Conservation (phyloP, 2,329 filamentous ascomycete species). For the Alternaria arbusti region DNA sequence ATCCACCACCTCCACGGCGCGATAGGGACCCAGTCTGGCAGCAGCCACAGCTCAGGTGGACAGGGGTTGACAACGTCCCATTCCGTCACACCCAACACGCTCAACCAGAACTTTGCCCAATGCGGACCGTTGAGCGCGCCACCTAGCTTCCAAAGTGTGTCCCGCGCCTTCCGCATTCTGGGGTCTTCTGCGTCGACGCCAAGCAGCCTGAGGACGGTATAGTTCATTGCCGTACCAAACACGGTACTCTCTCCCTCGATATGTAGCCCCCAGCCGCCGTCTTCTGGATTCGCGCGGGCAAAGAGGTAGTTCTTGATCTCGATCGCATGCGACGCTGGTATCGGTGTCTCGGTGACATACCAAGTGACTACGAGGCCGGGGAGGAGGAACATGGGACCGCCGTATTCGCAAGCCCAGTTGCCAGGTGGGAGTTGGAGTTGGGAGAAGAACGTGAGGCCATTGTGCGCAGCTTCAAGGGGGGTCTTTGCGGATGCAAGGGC, state of each 20-base stretch:
- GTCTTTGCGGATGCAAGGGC: conserved; percentile 72
- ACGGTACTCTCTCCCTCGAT: conserved; percentile 92
- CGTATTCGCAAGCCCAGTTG: conserved; percentile 97
- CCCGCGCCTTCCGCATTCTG: conserved; percentile 83
- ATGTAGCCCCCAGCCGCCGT: conserved; percentile 97
- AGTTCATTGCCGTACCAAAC: conserved; percentile 90
- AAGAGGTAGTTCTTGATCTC: conserved; percentile 95
- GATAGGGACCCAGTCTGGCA: conserved; percentile 89
- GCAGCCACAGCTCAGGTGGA: conserved; percentile 89
- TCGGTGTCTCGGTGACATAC: conserved; percentile 87
- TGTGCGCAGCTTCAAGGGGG: conserved; percentile 77
- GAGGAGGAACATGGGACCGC: conserved; percentile 94
- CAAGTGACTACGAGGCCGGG: conserved; percentile 84
- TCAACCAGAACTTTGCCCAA: conserved; percentile 97
- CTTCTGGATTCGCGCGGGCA: conserved; percentile 79
- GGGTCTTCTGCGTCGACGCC: conserved; percentile 85
- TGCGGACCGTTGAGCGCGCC: conserved; percentile 85
- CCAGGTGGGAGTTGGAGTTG: conserved; percentile 86
- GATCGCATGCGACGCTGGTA: conserved; percentile 77
- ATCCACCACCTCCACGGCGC: conserved; percentile 98
- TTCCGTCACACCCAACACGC: conserved; percentile 77
- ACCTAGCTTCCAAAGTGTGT: conserved; percentile 81
- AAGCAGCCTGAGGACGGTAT: conserved; percentile 78
- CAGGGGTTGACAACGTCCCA: conserved; percentile 97
- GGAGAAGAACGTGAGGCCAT: conserved; percentile 87